Percentiles rank a stretch among this genome's conserved stretches.
Conservation (phyloP, 352 stramenopile genomes). For the Aphanomyces euteiches region DNA sequence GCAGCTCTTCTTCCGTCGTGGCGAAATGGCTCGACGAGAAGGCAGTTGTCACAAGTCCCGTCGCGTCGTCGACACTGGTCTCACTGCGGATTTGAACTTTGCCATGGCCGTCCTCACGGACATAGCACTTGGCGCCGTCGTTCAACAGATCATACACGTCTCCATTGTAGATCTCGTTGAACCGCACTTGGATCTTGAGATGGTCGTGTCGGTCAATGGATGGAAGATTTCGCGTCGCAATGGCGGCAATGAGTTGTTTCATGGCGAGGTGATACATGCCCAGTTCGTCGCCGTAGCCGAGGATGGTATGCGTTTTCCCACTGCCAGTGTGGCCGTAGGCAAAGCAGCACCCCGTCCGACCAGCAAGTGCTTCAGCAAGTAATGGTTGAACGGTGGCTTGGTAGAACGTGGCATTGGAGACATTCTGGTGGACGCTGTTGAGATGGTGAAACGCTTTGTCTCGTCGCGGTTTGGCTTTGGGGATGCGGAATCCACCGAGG, state of each 20-base stretch:
- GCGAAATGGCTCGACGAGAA: constrained; percentile 37
- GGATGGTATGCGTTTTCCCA: constrained; percentile 66
- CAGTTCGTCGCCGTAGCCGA: constrained; percentile 42
- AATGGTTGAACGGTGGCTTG: constrained; percentile 35
- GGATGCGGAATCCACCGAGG: constrained; percentile 12
- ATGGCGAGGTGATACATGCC: constrained; percentile 44
- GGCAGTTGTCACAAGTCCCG: constrained; percentile 47
- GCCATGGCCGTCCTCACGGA: constrained; percentile 45
- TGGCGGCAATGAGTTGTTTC: constrained; percentile 37
- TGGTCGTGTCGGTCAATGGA: not conserved
- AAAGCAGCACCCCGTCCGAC: constrained; percentile 50
- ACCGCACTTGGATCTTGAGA: constrained; percentile 47
- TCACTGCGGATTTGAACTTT: constrained; percentile 49
- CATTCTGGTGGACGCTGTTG: constrained; percentile 11
- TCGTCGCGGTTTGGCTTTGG: constrained; percentile 20
- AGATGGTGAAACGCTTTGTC: constrained; percentile 6
- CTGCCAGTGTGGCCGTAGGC: constrained; percentile 56
- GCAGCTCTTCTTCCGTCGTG: constrained; percentile 31
- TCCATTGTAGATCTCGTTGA: constrained; percentile 57
- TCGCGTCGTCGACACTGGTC: constrained; percentile 42
- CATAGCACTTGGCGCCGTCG: constrained; percentile 41
- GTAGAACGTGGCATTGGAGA: not conserved
- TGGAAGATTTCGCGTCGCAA: not conserved
- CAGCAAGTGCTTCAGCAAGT: constrained; percentile 33
- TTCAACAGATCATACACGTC: constrained; percentile 53